Evolutionary conservation across 2,329 filamentous ascomycete genomes (phyloP).

Genomic region (Pseudopyricularia javanii): DNA sequence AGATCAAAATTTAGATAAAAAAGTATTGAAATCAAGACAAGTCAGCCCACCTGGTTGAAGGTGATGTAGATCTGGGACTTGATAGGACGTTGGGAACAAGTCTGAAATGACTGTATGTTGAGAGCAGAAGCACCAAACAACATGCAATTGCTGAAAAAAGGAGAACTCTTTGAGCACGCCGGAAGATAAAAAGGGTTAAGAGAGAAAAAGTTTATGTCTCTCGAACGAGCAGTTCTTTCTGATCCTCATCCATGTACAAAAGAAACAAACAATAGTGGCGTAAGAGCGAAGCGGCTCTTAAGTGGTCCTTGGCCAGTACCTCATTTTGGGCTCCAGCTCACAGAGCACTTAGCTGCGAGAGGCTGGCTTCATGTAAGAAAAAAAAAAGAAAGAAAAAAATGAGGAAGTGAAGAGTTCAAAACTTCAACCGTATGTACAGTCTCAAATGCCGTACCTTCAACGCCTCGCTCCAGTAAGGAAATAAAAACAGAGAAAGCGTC

Average conservation of each 20-base stretch:
- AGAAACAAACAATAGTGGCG: neutral
- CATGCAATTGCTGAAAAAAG: neutral
- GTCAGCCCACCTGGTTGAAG: neutral
- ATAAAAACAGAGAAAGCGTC: neutral
- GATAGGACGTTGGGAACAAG: neutral
- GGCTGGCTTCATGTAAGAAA: neutral
- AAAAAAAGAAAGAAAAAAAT: neutral
- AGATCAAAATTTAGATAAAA: neutral
- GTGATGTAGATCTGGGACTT: neutral
- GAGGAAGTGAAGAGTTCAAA: neutral
- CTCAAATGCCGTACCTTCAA: constrained; percentile 3
- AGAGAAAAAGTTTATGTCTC: neutral
- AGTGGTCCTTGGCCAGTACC: neutral
- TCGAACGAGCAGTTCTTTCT: neutral
- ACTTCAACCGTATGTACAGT: constrained; percentile 2
- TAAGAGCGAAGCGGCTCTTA: neutral
- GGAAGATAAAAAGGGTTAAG: neutral
- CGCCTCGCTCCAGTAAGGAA: constrained; percentile 3
- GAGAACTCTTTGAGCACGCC: neutral
- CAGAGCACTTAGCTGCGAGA: neutral
- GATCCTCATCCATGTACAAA: neutral
- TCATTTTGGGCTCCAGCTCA: neutral
- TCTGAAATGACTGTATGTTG: neutral
- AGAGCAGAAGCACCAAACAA: neutral
- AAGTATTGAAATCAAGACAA: neutral